Percentiles rank a stretch among this genome's conserved stretches.
phyloP scores from a whole-genome alignment of 768 basidiomycete species.

The Fistulinella prunicolor region DNA sequence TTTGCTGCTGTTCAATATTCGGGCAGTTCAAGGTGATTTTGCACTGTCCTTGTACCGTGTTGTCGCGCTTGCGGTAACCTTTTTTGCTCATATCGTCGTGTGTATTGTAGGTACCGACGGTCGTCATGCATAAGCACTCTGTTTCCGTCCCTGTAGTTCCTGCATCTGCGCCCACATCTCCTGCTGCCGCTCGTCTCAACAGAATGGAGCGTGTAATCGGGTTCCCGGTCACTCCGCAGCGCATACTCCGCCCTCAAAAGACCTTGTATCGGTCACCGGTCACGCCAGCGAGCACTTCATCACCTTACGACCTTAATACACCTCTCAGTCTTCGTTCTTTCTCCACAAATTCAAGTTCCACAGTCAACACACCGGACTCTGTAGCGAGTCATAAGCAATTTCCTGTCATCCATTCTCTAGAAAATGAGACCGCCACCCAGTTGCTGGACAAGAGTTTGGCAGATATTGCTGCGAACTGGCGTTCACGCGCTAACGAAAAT shows the following conservation, averaged over 20 bases:
- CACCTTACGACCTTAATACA: constrained; percentile 65
- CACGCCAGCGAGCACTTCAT: constrained; percentile 51
- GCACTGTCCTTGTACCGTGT: background rate
- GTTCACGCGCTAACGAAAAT: constrained; percentile 65
- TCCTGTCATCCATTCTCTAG: constrained; percentile 43
- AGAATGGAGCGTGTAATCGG: constrained; percentile 28
- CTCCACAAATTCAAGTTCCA: constrained; percentile 47
- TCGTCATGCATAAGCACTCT: constrained; percentile 31
- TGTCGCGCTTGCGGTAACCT: background rate
- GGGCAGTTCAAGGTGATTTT: constrained; percentile 21
- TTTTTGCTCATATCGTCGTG: constrained; percentile 10
- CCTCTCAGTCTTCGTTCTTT: constrained; percentile 67
- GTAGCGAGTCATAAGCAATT: constrained; percentile 40
- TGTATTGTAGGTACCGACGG: constrained; percentile 11
- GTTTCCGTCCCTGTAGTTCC: constrained; percentile 32
- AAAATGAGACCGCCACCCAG: constrained; percentile 30
- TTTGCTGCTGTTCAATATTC: constrained; percentile 13
- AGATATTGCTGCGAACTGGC: constrained; percentile 68
- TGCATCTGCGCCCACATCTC: constrained; percentile 45
- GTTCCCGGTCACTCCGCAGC: constrained; percentile 64
- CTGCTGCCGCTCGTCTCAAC: constrained; percentile 37
- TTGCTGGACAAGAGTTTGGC: constrained; percentile 48
- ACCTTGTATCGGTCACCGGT: constrained; percentile 53
- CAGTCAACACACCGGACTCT: constrained; percentile 56
- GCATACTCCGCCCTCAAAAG: constrained; percentile 46